These are phyloP conservation scores for Purpureocillium lavendulum DNA, from an alignment of 2,329 filamentous ascomycete species.

Conservation along the genomic window DNA sequence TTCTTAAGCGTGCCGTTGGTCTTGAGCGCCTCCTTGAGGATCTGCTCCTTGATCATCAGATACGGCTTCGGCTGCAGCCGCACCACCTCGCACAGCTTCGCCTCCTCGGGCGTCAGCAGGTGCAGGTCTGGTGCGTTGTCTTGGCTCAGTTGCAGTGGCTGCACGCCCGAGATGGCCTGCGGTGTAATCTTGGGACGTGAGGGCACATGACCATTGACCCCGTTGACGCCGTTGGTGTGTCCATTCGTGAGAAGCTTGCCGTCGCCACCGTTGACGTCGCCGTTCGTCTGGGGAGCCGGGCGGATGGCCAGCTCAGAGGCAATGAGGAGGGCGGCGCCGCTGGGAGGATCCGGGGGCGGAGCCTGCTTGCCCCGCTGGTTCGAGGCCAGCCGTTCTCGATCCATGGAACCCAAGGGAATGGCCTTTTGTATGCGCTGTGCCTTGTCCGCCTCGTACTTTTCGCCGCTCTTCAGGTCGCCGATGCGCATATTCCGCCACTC, in stretches of 20 bases:
- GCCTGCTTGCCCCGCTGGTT: slow-evolving; percentile 61
- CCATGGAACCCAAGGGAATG: slow-evolving; percentile 71
- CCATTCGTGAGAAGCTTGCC: slow-evolving; percentile 47
- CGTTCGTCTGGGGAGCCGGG: slow-evolving; percentile 25
- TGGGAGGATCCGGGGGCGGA: slow-evolving; percentile 60
- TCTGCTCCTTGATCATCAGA: slow-evolving; percentile 83
- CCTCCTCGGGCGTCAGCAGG: slow-evolving; percentile 74
- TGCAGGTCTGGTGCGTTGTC: slow-evolving; percentile 78
- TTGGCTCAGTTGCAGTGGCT: slow-evolving; percentile 59
- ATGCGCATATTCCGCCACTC: slow-evolving; percentile 87
- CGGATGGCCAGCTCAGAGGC: slow-evolving; percentile 68
- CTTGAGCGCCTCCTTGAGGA: slow-evolving; percentile 87
- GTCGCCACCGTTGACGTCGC: slow-evolving; percentile 38
- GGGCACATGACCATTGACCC: slow-evolving; percentile 25
- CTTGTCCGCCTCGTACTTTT: slow-evolving; percentile 92
- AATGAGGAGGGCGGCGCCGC: slow-evolving; percentile 68
- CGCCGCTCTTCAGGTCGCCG: slow-evolving; percentile 73
- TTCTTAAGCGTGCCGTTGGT: slow-evolving; percentile 84
- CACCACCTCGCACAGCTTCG: slow-evolving; percentile 75
- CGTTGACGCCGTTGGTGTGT: slow-evolving; percentile 37
- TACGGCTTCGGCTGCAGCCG: slow-evolving; percentile 91
- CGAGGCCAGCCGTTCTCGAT: slow-evolving; percentile 68
- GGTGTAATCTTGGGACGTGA: slow-evolving; percentile 43
- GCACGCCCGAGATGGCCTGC: slow-evolving; percentile 51
- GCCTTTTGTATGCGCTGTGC: slow-evolving; percentile 61